phyloP scores from a whole-genome alignment of 345 rosid genomes.

The Eucalyptus curtisii region DNA sequence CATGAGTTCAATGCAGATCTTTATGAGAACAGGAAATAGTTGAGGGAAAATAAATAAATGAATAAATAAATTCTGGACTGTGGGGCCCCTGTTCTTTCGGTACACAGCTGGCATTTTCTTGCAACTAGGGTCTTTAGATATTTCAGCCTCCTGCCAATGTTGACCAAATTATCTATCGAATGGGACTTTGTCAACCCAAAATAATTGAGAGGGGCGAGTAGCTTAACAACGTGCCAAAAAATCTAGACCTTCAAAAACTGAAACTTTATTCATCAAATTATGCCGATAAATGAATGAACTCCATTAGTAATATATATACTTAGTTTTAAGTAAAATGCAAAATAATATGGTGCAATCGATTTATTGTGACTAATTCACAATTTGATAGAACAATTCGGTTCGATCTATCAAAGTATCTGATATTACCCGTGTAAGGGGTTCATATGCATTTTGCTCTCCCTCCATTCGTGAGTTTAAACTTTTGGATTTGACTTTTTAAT shows the following conservation, averaged over 20 bases:
- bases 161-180: not conserved
- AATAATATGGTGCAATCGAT: not conserved
- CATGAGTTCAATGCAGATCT: not conserved
- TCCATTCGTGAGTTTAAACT: accelerated
- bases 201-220: not conserved
- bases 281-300: not conserved
- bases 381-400: not conserved
- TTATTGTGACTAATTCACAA: not conserved
- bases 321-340: not conserved
- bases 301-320: accelerated
- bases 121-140: not conserved
- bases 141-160: not conserved
- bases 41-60: not conserved
- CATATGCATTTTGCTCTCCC: not conserved
- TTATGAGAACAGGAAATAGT: not conserved
- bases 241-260: not conserved
- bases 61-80: not conserved
- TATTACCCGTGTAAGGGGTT: accelerated
- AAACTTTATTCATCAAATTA: not conserved
- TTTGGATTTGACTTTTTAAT: accelerated
- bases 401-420: not conserved
- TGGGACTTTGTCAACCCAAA: not conserved
- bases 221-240: not conserved
- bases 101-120: not conserved
- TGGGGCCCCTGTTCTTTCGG: not conserved